A percentile compares a stretch with the other conserved stretches of the same genome.
phyloP scores from a whole-genome alignment of 2,329 filamentous ascomycete genomes.

The Bisporella sp. region DNA sequence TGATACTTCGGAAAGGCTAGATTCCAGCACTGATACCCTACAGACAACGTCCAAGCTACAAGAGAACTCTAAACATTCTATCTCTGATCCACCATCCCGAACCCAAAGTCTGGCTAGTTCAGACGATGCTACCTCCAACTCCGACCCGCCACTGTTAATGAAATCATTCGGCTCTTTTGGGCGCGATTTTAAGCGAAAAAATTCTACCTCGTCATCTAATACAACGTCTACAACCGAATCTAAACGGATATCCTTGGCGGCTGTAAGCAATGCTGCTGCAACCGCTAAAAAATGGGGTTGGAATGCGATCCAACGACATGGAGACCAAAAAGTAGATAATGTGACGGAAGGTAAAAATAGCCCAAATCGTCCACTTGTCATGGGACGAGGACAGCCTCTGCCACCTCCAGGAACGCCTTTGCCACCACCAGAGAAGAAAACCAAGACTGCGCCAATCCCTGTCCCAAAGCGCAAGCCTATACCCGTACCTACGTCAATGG shows the following conservation, averaged over 20 bases:
- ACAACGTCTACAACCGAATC: slow-evolving; percentile 22
- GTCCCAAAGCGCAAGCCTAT: slow-evolving; percentile 61
- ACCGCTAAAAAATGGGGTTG: slow-evolving; percentile 53
- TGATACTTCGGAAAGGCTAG: neutral
- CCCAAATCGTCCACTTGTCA: slow-evolving; percentile 50
- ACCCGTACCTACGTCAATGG: slow-evolving; percentile 27
- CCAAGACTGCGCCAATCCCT: slow-evolving; percentile 48
- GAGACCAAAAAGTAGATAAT: slow-evolving; percentile 26
- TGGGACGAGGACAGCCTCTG: slow-evolving; percentile 75
- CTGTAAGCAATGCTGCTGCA: slow-evolving; percentile 47
- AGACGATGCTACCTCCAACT: slow-evolving; percentile 10
- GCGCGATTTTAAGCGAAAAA: slow-evolving; percentile 26
- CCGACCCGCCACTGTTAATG: slow-evolving; percentile 31
- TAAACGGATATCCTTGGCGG: slow-evolving; percentile 45
- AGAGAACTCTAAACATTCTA: too few species aligned
- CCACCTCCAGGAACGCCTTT: slow-evolving; percentile 76
- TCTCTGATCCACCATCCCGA: slow-evolving; percentile 21
- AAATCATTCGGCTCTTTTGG: slow-evolving; percentile 33
- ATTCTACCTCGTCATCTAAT: slow-evolving; percentile 29
- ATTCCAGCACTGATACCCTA: too few species aligned
- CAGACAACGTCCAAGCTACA: too few species aligned
- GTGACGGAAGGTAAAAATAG: slow-evolving; percentile 27
- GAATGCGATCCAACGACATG: slow-evolving; percentile 45
- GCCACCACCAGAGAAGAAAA: slow-evolving; percentile 57
- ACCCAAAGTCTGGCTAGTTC: too few species aligned